Percentiles rank a stretch among this genome's conserved stretches.
Evolutionary conservation across 495 filamentous ascomycete species (phyloP).

Genomic region (Annulohypoxylon moriforme): DNA sequence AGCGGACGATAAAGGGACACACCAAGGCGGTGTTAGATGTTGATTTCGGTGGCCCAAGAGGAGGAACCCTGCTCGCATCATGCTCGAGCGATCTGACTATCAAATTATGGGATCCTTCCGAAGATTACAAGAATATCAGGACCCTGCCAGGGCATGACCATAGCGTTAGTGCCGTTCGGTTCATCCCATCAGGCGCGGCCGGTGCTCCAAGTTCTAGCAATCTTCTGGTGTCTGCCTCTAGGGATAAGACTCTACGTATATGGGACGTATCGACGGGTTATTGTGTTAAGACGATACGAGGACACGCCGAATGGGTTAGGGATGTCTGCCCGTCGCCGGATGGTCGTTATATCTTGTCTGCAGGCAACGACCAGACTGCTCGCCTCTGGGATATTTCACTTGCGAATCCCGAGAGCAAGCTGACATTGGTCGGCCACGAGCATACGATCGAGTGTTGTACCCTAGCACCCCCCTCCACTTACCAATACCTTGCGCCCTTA

Average conservation of each 20-base stretch:
- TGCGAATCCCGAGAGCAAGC: conserved; percentile 76
- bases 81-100: conserved; percentile 93
- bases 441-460: conserved; percentile 90
- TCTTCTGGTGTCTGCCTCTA: conserved; percentile 80
- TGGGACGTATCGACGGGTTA: conserved; percentile 96
- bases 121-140: conserved; percentile 95
- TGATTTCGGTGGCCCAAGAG: conserved; percentile 90
- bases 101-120: conserved; percentile 94
- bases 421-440: conserved; percentile 88
- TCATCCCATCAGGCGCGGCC: conserved; percentile 82
- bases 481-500: conserved; percentile 78
- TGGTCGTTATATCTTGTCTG: conserved; percentile 83
- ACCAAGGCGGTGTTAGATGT: conserved; percentile 90
- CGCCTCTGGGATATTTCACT: conserved; percentile 87
- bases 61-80: conserved; percentile 86
- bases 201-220: conserved; percentile 74
- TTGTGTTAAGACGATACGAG: conserved; percentile 84
- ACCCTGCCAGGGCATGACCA: conserved; percentile 95
- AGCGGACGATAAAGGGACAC: conserved; percentile 92
- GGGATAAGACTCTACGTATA: conserved; percentile 85
- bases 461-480: conserved; percentile 83
- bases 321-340: conserved; percentile 86
- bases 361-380: conserved; percentile 81
- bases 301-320: conserved; percentile 90
- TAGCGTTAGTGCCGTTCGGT: conserved; percentile 85